Evolutionary conservation across 2,329 filamentous ascomycete genomes (phyloP), one percentile per base, ranked within the genome.

Genomic region (Thelonectria olida): DNA sequence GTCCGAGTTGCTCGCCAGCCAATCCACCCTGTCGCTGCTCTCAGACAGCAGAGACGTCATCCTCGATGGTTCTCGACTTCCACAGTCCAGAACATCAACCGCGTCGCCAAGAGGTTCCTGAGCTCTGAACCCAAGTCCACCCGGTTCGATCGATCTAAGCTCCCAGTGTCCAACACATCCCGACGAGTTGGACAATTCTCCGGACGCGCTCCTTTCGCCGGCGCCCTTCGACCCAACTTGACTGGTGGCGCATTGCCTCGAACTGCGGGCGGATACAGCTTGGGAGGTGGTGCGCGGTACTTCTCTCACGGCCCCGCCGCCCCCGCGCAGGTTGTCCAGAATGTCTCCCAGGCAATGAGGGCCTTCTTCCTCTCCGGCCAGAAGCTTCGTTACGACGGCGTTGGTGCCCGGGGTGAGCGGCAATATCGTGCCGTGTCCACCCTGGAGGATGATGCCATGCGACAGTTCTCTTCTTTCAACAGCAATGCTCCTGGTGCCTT

Each of bases 321-420:
- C 7, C 93, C 93, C 38, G 93, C 94, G 1, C 92, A 98, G 76
- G 93, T 98, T 47, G 87, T 98, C 52, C 91, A 96, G 76, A 97
- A 97, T 78, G 95, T 97, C n/a, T 97, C 93, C 12, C 90, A 93
- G 69, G 96, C 93, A 5, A 90, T 98, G 72, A 89, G 96, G 54
- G 94, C 93, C 12, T 97, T 99, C 79, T 90, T 92, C 79, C 84
- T 97, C n/a, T 93, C 92, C 0, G 96, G 96, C 0, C 89, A 97
- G 72, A 96, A 94, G 76, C 90, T 91, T 9, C 91, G 92, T 59
- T 97, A 94, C 70, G 92, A 97, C 74, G 95, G 95, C 12, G 76
- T 90, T 42, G 88, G 90, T 55, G 78, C 86, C 15, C 88, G 85
- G 10, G 94, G 94, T 44, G 89, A 94, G 78, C 91, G 91, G 79